phyloP scores from a whole-genome alignment of 169 alveolate genomes.

The Plasmodium vivax region DNA sequence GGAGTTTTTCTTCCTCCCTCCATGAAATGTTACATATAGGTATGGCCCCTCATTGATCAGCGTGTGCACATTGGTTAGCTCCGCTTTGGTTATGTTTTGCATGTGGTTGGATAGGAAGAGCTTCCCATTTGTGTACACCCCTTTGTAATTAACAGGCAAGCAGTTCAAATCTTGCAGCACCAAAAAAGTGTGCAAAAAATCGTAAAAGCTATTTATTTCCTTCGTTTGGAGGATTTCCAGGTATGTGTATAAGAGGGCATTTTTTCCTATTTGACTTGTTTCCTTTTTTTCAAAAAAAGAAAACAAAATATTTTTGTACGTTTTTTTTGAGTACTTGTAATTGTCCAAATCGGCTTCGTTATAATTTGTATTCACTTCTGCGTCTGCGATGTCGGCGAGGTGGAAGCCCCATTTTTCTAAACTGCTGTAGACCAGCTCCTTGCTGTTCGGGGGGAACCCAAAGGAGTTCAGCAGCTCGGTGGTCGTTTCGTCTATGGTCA shows the following conservation, averaged over 20 bases:
- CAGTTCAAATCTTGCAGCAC: conserved; percentile 73
- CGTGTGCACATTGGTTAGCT: conserved; percentile 3
- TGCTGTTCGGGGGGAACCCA: conserved; percentile 71
- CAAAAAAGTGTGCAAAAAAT: conserved; percentile 61
- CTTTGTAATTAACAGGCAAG: conserved; percentile 64
- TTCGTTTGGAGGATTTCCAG: conserved; percentile 48
- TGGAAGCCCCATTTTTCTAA: conserved; percentile 74
- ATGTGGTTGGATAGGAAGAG: conserved; percentile 15
- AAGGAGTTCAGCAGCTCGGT: conserved; percentile 10
- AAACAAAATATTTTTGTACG: conserved; percentile 66
- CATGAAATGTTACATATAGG: conserved; percentile 71
- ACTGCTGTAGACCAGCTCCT: conserved; percentile 43
- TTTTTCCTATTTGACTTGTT: conserved; percentile 30
- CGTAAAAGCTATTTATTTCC: conserved; percentile 59
- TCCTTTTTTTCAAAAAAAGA: conserved; percentile 34
- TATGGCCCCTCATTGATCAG: conserved; percentile 52
- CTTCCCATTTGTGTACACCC: conserved; percentile 47
- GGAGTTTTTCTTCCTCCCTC: conserved; percentile 71
- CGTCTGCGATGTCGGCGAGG: conserved; percentile 59
- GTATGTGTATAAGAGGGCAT: conserved; percentile 47
- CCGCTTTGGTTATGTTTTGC: conserved; percentile 3
- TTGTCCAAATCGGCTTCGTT: conserved; percentile 35
- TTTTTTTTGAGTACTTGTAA: conserved; percentile 63
- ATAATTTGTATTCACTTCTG: conserved; percentile 45
- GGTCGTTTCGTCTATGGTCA: conserved; percentile 11